These are phyloP conservation scores for Ophiostoma sp. DNA, from an alignment of 2,329 filamentous ascomycete genomes.

Conservation along the genomic window DNA sequence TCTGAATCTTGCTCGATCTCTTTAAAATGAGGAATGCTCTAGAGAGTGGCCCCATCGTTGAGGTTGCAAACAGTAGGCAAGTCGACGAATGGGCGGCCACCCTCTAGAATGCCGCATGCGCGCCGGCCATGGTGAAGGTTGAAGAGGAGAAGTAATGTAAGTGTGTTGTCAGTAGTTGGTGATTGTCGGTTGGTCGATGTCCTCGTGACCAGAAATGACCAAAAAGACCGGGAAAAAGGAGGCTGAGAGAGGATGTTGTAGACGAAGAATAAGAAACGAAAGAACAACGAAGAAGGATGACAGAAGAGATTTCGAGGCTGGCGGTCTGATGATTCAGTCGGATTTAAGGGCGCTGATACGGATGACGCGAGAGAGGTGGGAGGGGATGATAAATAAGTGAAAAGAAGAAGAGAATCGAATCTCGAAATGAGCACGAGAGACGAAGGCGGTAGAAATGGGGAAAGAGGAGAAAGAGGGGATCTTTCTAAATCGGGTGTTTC, in stretches of 20 bases:
- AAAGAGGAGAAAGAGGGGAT: conserved; percentile 19
- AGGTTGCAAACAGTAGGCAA: conserved; percentile 37
- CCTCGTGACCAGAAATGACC: not conserved
- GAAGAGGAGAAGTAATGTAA: not conserved
- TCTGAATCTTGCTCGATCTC: not conserved
- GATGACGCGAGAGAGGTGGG: conserved; percentile 9
- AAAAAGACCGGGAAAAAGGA: no score
- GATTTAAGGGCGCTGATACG: not conserved
- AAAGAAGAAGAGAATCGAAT: conserved; percentile 31
- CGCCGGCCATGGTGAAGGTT: conserved; percentile 43
- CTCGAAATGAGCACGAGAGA: not conserved
- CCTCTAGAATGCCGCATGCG: conserved; percentile 55
- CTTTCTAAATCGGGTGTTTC: not conserved
- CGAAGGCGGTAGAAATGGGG: not conserved
- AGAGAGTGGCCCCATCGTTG: conserved; percentile 60
- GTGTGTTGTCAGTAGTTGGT: not conserved
- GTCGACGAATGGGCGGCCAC: conserved; percentile 49
- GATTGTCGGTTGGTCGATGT: not conserved
- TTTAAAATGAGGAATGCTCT: conserved; percentile 13
- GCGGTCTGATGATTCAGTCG: not conserved
- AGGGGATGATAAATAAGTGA: not conserved
- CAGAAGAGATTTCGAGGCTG: conserved; percentile 1
- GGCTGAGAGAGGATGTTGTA: not conserved
- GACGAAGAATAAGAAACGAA: not conserved
- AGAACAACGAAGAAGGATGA: not conserved